These are phyloP conservation scores for Ceratocystis lukuohia DNA, from an alignment of 2,329 filamentous ascomycete genomes.

Conservation along the genomic window DNA sequence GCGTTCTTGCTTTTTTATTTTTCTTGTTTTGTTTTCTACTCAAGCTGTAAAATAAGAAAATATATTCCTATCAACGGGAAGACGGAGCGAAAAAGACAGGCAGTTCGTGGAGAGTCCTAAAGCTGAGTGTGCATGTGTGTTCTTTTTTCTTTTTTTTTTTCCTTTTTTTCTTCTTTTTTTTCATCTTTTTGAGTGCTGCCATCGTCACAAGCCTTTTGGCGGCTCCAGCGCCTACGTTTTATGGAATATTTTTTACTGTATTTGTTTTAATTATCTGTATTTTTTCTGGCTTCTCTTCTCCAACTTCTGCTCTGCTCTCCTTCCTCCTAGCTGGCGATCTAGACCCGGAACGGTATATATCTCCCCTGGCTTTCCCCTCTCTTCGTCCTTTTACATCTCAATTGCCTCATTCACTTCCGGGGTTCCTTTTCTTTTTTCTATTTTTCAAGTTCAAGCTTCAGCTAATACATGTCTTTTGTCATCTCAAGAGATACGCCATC, in stretches of 20 bases:
- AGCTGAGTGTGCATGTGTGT: neutral
- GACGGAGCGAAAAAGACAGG: neutral
- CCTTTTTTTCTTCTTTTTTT: neutral
- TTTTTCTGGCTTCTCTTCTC: neutral
- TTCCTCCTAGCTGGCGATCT: neutral
- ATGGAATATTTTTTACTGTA: neutral
- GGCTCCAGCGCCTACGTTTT: neutral
- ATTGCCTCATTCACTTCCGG: neutral
- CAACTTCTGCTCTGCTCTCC: neutral
- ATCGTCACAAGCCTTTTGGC: neutral
- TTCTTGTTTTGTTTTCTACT: no score
- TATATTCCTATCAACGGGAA: no score
- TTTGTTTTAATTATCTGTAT: neutral
- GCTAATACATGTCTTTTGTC: neutral
- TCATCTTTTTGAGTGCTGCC: no score
- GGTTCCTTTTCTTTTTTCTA: conserved; percentile 1
- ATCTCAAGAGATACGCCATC: neutral
- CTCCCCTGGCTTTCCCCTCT: neutral
- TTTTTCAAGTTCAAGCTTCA: neutral
- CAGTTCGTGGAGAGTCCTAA: neutral
- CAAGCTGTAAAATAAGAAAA: no score
- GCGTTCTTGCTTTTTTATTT: no score
- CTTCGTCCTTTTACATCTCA: neutral
- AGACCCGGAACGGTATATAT: conserved; percentile 7
- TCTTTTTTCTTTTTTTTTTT: neutral